Percentiles rank a stretch among this genome's conserved stretches.
Conservation (phyloP, 164 flowering plant species). For the Taxillus chinensis region DNA sequence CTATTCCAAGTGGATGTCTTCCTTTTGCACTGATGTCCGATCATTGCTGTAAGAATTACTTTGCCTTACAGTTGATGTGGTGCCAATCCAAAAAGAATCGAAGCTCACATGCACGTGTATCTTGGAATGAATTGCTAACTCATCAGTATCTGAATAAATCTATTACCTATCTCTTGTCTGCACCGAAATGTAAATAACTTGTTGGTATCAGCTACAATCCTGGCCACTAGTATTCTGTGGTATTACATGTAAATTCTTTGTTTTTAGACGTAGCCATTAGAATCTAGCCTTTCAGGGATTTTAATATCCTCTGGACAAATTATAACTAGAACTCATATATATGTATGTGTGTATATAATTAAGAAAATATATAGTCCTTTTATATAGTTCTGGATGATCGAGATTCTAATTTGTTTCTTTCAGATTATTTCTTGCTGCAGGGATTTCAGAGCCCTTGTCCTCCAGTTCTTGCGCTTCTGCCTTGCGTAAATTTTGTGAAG, state of each 20-base stretch:
- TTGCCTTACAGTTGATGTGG: background rate
- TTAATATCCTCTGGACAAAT: no score
- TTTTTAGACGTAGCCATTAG: no score
- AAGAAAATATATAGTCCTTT: no score
- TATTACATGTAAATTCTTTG: no score
- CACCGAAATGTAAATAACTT: no score
- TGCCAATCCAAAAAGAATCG: background rate
- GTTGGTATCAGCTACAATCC: no score
- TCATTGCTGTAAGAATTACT: conserved; percentile 50
- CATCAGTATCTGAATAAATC: background rate
- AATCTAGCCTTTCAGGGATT: no score
- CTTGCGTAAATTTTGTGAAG: conserved; percentile 87
- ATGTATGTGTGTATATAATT: no score
- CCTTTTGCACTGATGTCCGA: conserved; percentile 38
- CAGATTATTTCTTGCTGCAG: conserved; percentile 88
- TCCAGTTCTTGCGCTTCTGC: conserved; percentile 76
- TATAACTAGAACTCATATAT: no score
- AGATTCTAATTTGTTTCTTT: conserved; percentile 14
- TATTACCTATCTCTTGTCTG: background rate
- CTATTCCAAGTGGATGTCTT: conserved; percentile 74
- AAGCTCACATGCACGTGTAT: background rate
- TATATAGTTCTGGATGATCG: no score
- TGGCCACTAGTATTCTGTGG: no score
- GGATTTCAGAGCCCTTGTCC: conserved; percentile 55
- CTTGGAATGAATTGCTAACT: background rate